Evolutionary conservation across 225 moss, liverwort and hornwort species (phyloP).

Genomic region (Ulota crispa): DNA sequence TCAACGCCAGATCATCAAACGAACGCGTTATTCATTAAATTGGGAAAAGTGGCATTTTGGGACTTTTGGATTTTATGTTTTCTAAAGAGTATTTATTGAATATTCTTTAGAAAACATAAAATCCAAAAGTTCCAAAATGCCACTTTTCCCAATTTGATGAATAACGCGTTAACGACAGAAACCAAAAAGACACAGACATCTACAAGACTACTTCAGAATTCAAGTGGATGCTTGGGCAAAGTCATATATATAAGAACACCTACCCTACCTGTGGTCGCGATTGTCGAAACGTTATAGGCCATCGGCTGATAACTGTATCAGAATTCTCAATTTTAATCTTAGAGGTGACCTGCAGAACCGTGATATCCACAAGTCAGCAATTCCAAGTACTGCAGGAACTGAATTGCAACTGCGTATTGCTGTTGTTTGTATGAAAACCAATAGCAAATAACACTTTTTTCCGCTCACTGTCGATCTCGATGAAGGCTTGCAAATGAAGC

Average conservation of each 20-base stretch:
- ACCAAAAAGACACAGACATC: accelerated
- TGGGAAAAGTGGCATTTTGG: no score
- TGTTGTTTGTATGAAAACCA: not conserved
- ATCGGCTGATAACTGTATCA: accelerated
- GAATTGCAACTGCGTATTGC: no score
- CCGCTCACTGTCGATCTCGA: not conserved
- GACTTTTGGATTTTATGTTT: no score
- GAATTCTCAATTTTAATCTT: not conserved
- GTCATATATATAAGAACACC: no score
- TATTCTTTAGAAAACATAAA: no score
- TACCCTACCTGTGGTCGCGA: not conserved
- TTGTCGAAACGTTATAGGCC: not conserved
- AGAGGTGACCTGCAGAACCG: no score
- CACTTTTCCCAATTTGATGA: no score
- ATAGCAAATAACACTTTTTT: no score
- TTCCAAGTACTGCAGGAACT: not conserved
- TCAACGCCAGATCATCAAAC: not conserved
- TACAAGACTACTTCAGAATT: not conserved
- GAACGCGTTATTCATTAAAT: no score
- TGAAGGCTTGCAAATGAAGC: not conserved
- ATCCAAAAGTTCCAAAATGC: no score
- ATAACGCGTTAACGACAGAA: no score
- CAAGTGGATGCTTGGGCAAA: not conserved
- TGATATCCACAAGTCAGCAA: not conserved
- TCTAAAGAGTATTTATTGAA: no score